phyloP scores from a whole-genome alignment of 2,329 filamentous ascomycete genomes.

The Neoascochyta sp. region DNA sequence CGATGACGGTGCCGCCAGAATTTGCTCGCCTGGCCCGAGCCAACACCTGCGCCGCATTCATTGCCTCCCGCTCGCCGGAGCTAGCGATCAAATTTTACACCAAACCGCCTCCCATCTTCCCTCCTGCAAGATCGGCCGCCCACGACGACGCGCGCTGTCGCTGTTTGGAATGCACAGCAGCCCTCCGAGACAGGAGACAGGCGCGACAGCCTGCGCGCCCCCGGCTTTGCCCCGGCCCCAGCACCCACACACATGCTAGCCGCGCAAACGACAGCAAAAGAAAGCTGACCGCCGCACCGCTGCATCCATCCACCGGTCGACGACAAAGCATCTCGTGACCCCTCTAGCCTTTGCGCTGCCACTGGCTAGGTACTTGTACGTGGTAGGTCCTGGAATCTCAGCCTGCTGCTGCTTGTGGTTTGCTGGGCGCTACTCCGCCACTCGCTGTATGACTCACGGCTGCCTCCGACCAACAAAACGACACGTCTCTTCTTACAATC shows the following conservation, averaged over 20 bases:
- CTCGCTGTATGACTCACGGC: slow-evolving; percentile 21
- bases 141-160: slow-evolving; percentile 10
- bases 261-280: too few relatives aligned
- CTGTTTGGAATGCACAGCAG: slow-evolving; percentile 17
- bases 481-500: slow-evolving; percentile 10
- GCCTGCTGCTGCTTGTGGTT: slow-evolving; percentile 11
- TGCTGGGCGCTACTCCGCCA: slow-evolving; percentile 11
- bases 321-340: too few relatives aligned
- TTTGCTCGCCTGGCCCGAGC: slow-evolving; percentile 10
- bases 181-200: slow-evolving; percentile 18
- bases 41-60: slow-evolving; percentile 19
- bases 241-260: too few relatives aligned
- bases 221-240: slow-evolving; percentile 10
- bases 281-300: too few relatives aligned
- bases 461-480: slow-evolving; percentile 16
- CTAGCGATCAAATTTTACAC: too few relatives aligned
- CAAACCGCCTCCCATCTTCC: too few relatives aligned
- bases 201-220: slow-evolving; percentile 15
- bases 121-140: too few relatives aligned
- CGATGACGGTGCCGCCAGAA: slow-evolving; percentile 22
- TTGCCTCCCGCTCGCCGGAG: slow-evolving; percentile 11
- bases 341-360: too few relatives aligned
- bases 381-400: too few relatives aligned
- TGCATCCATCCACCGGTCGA: too few relatives aligned
- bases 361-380: too few relatives aligned